phyloP scores from a whole-genome alignment of 768 basidiomycete species.

The Suillus alpinus region DNA sequence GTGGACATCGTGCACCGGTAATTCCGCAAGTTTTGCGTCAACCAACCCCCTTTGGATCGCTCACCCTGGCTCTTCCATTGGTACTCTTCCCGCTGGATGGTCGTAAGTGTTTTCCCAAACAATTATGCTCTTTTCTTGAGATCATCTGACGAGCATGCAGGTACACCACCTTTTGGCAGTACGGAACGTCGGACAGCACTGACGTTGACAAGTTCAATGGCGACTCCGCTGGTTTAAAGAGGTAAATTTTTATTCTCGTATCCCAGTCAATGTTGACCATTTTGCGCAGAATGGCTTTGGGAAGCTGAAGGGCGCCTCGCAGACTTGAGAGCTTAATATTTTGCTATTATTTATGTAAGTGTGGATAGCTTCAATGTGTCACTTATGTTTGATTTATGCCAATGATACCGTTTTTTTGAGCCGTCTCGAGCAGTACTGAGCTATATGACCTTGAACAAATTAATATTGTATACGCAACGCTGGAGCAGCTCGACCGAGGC shows the following conservation, averaged over 20 bases:
- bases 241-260: not conserved
- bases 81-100: constrained; percentile 37
- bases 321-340: not conserved
- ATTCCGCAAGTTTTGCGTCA: constrained; percentile 30
- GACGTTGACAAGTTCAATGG: constrained; percentile 1
- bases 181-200: not conserved
- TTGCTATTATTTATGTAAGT: not conserved
- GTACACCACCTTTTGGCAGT: constrained; percentile 1
- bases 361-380: not conserved
- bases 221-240: not conserved
- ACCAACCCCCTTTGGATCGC: constrained; percentile 38
- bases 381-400: not conserved
- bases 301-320: not conserved
- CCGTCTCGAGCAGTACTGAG: not conserved
- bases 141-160: not conserved
- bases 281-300: constrained; percentile 19
- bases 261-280: not conserved
- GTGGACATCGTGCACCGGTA: constrained; percentile 39
- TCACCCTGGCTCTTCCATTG: constrained; percentile 28
- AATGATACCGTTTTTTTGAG: not conserved
- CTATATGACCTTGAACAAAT: not conserved
- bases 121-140: not conserved
- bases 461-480: not conserved
- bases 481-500: not conserved
- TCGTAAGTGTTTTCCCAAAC: constrained; percentile 12